Evolutionary conservation across 139 green algal genomes (phyloP).

Genomic region (Limnomonas spitsbergensis): DNA sequence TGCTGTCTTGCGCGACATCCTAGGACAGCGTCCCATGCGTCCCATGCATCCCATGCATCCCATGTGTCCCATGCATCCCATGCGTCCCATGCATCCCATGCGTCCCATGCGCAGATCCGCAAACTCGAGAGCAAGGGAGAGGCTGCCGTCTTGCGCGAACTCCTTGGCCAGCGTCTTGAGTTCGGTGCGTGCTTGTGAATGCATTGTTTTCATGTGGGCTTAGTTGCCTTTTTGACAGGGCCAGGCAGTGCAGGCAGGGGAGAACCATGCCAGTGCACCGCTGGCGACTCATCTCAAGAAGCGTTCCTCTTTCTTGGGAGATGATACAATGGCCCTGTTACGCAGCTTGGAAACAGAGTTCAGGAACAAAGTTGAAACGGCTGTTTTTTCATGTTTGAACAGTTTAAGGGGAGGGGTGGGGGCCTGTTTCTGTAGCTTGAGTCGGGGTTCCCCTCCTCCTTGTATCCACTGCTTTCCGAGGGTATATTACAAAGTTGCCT

Average conservation of each 20-base stretch:
- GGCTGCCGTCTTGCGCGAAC: slow-evolving; percentile 23
- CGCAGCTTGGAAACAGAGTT: neutral
- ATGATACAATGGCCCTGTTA: neutral
- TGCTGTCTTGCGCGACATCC: slow-evolving; percentile 27
- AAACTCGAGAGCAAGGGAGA: neutral
- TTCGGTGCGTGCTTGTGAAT: slow-evolving; percentile 46
- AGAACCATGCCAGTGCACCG: no score
- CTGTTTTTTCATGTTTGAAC: neutral
- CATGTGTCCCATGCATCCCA: no score
- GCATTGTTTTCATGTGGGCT: neutral
- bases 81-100: no score
- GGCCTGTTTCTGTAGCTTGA: neutral
- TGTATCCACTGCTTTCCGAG: neutral
- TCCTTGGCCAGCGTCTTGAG: slow-evolving; percentile 49
- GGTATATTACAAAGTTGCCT: neutral
- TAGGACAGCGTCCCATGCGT: slow-evolving; percentile 37
- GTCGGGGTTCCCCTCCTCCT: neutral
- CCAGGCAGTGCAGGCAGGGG: neutral
- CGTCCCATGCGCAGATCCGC: neutral
- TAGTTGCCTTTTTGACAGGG: neutral
- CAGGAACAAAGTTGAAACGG: neutral
- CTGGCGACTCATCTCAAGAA: neutral
- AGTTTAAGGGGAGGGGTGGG: no score
- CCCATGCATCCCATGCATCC: no score
- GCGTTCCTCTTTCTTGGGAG: neutral